Conservation (phyloP, 2,329 filamentous ascomycete genomes). For the Neopestalotiopsis rosae region DNA sequence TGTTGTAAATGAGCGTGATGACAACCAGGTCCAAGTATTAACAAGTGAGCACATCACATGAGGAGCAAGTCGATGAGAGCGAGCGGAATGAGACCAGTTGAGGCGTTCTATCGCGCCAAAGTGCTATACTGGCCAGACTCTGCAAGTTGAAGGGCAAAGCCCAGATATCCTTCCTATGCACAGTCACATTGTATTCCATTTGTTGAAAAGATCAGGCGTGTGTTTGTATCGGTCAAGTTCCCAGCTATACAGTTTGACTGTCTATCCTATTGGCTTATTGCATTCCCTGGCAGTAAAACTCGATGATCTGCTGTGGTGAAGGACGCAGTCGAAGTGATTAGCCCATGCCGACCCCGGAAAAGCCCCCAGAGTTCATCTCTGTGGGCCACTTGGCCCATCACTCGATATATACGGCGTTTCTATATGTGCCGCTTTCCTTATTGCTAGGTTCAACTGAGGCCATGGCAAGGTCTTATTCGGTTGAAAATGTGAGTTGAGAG, state of each 20-base stretch:
- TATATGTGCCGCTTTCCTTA: not conserved
- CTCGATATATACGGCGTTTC: not conserved
- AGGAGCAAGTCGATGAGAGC: too few species aligned
- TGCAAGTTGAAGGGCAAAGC: not conserved
- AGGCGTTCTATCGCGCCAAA: not conserved
- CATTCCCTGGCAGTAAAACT: not conserved
- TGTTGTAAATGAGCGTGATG: too few species aligned
- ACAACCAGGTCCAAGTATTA: too few species aligned
- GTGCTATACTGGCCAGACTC: not conserved
- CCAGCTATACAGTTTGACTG: conserved; percentile 3
- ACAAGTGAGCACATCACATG: too few species aligned
- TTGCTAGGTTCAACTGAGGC: conserved; percentile 8
- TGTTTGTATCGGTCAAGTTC: not conserved
- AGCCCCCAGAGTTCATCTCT: not conserved
- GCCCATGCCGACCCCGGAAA: not conserved
- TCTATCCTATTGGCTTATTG: conserved; percentile 3
- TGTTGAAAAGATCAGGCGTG: not conserved
- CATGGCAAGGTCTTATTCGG: not conserved
- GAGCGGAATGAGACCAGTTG: not conserved
- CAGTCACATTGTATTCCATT: not conserved
- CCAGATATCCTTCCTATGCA: not conserved
- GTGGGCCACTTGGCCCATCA: not conserved
- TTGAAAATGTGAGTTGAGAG: conserved; percentile 14
- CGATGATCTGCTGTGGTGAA: not conserved
- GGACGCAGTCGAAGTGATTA: not conserved